phyloP scores from a whole-genome alignment of 2,329 filamentous ascomycete species.

The Trichoderma simmonsii region DNA sequence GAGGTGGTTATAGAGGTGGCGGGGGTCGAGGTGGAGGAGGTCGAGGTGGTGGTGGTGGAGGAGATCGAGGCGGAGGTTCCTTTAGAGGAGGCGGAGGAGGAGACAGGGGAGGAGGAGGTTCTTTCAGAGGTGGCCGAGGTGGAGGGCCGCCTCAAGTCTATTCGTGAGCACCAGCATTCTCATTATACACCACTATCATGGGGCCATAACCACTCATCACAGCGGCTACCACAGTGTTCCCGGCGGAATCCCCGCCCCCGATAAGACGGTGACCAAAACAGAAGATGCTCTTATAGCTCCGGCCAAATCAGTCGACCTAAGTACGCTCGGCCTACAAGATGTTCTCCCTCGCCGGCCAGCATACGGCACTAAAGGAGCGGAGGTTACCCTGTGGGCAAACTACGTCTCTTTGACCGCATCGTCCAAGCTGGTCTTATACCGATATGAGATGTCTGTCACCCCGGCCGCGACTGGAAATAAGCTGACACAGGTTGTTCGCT shows the following conservation, averaged over 20 bases:
- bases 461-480: slow-evolving; percentile 16
- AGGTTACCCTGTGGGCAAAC: slow-evolving; percentile 21
- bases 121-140: background rate
- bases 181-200: background rate
- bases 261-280: slow-evolving; percentile 2
- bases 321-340: slow-evolving; percentile 6
- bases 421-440: slow-evolving; percentile 18
- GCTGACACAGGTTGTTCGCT: slow-evolving; percentile 18
- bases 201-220: background rate
- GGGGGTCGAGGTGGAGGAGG: slow-evolving; percentile 28
- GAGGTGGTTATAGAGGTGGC: background rate
- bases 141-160: slow-evolving; percentile 9
- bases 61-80: slow-evolving; percentile 15
- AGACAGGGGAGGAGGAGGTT: slow-evolving; percentile 16
- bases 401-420: slow-evolving; percentile 18
- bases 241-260: slow-evolving; percentile 5
- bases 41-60: background rate
- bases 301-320: background rate
- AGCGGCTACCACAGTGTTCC: background rate
- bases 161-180: slow-evolving; percentile 4
- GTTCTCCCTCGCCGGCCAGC: slow-evolving; percentile 18
- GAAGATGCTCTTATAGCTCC: slow-evolving; percentile 16
- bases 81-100: slow-evolving; percentile 14
- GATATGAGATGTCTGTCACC: slow-evolving; percentile 17
- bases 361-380: slow-evolving; percentile 19